Evolutionary conservation across 225 moss, liverwort and hornwort genomes (phyloP).

Genomic region (Neckera pumila): DNA sequence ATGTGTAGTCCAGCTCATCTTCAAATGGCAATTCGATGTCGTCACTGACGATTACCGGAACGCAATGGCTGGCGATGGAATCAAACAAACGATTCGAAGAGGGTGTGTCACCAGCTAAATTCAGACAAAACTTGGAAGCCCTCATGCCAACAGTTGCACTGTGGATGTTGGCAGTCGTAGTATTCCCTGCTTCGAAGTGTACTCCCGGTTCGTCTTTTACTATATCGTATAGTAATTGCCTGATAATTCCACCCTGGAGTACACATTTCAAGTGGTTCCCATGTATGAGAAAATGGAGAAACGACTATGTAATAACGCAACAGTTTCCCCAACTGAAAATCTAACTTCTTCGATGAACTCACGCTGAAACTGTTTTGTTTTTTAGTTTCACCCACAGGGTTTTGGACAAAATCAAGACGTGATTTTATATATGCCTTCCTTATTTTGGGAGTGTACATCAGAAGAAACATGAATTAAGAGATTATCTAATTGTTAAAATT

Average conservation of each 20-base stretch:
- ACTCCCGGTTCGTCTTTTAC: slow-evolving; percentile 47
- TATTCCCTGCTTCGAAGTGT: slow-evolving; percentile 45
- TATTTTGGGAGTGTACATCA: background rate
- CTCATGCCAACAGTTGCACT: slow-evolving; percentile 57
- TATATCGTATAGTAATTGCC: slow-evolving; percentile 47
- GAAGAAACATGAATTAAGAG: background rate
- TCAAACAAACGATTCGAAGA: slow-evolving; percentile 65
- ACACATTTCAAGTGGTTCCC: background rate
- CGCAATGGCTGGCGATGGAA: slow-evolving; percentile 57
- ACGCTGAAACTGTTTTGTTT: background rate
- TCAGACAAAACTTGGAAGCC: slow-evolving; percentile 56
- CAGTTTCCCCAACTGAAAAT: background rate
- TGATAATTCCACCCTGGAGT: slow-evolving; percentile 53
- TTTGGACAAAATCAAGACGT: background rate
- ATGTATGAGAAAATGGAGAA: background rate
- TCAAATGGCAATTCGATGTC: slow-evolving; percentile 63
- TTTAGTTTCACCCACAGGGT: background rate
- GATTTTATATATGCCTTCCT: too few relatives aligned
- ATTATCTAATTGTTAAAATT: background rate
- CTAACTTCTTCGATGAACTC: background rate
- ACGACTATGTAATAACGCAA: background rate
- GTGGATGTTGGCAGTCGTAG: slow-evolving; percentile 18
- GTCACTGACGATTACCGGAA: slow-evolving; percentile 62
- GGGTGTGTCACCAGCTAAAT: slow-evolving; percentile 70
- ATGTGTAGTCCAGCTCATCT: slow-evolving; percentile 50